These are phyloP conservation scores for Colletotrichum agaves DNA, from an alignment of 2,329 filamentous ascomycete species.

Conservation along the genomic window DNA sequence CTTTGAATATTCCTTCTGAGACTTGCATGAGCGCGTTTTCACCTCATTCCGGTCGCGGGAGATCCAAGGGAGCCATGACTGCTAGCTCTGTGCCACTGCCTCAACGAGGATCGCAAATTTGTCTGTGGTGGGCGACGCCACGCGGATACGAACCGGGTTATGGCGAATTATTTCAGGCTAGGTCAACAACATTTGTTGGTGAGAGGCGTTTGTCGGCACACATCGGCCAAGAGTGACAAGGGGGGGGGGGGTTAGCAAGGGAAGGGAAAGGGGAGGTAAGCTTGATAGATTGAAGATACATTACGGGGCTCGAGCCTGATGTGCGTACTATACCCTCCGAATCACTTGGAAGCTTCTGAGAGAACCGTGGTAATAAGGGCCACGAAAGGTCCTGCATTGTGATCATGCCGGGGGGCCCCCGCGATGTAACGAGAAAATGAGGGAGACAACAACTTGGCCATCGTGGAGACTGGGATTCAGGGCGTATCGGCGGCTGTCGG, in stretches of 20 bases:
- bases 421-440: constrained; percentile 26
- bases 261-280: neutral
- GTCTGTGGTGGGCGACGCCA: constrained; percentile 27
- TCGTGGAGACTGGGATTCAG: neutral
- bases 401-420: constrained; percentile 15
- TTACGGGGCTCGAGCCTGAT: constrained; percentile 8
- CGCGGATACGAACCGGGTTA: constrained; percentile 11
- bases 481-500: neutral
- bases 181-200: neutral
- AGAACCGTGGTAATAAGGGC: neutral
- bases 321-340: neutral
- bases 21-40: neutral
- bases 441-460: neutral
- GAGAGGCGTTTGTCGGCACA: neutral
- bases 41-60: neutral
- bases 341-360: neutral
- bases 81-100: neutral
- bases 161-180: too few relatives aligned
- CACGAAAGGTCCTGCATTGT: constrained; percentile 12
- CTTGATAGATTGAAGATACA: neutral
- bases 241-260: neutral
- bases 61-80: constrained; percentile 1
- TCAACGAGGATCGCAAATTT: constrained; percentile 28
- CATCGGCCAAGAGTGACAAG: neutral
- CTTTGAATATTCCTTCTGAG: neutral